Evolutionary conservation across 768 basidiomycete species (phyloP), one percentile per base, ranked within the genome.

Genomic region (Amanita inopinata): DNA sequence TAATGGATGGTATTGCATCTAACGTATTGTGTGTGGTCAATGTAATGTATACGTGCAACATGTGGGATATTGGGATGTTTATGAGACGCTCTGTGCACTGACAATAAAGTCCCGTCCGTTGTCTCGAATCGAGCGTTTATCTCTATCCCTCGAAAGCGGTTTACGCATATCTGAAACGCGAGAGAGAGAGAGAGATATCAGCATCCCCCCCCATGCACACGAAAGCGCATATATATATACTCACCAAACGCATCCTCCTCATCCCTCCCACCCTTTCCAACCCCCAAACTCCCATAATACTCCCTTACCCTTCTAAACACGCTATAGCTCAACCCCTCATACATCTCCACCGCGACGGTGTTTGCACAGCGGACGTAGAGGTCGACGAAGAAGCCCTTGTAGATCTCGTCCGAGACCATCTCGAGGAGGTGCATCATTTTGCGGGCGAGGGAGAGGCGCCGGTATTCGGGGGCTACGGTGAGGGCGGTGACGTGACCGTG

Each of bases 401-500:
- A 86, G 18, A 71, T 71, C 46, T 79, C 72, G 58, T 92, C 83
- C 1, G 88, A 89, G 5, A 90, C 82, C 51, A 74, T 69, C 60
- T 98, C 94, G 33, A 99, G 81, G 36, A 86, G 69, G 48, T 67
- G 58, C 78, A 94, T 89, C 76, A 98, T 83, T 58, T 76, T 80
- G 51, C 80, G 76, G 0, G 90, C 94, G 33, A 98, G 79, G 1
- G 79, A 78, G 2, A 97, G 74, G 2, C 87, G 82, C 31, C 96
- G 84, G 61, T 89, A 96, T 53, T 88, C 81, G 9, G 96, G 96
- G 0, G 92, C 86, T 42, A 99, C 91, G 4, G 92, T 90, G 38
- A 99, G 68, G 0, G 93, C 93, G 0, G 94, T 97, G 53, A 98
- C 81, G 55, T 98, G 96, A 0, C 91, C 94, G 54, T 92, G 90